Base-by-base conservation (phyloP, 2,329 filamentous ascomycete species). In the Teratosphaeria zuluensis region DNA sequence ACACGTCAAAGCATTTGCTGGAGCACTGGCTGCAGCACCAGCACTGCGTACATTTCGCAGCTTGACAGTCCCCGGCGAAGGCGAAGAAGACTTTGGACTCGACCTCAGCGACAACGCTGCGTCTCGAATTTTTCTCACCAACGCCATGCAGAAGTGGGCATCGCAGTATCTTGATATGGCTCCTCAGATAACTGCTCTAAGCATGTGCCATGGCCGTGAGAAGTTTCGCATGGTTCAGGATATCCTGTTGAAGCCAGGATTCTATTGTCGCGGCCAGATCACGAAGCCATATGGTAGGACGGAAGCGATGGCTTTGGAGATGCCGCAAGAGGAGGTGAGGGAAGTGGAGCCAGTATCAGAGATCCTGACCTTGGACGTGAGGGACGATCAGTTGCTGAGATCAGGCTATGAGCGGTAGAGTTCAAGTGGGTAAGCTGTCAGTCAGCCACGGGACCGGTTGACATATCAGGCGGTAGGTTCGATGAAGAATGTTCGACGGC, bases 291-390 rank as follows among this genome's bases (percentile, higher is more conserved):
- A 57, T 57, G 55, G 55, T 14, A 51, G 16, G 30, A 21, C 16
- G 14, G 38, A 46, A 19, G 24, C 38, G 16, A 31, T 52, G 14
- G 55, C 55, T 24, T n/a, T 57, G 24, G 42, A 33, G n/a, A 52
- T 57, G 55, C 24, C 28, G 3, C 11, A 16, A 7, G 46, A 53
- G 30, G 21, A 35, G 55, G 30, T 57, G 9, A 31, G 16, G 30
- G 46, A 57, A 5, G 51, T 52, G 28, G 55, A 57, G 55, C 55
- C 55, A 11, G 55, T 35, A 28, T 57, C 55, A 11, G 42, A 57
- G 6, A 53, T 57, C 46, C 21, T 57, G 46, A 24, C 38, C 12
- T 8, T 57, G 14, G 30, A 53, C 21, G 19, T 38, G 3, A 21
- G 21, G 2, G 30, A 46, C 30, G 14, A 8, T 14, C 3, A 30